phyloP scores from a whole-genome alignment of 1,139 yeast species.

The Sugiyamaella xylanicola region DNA sequence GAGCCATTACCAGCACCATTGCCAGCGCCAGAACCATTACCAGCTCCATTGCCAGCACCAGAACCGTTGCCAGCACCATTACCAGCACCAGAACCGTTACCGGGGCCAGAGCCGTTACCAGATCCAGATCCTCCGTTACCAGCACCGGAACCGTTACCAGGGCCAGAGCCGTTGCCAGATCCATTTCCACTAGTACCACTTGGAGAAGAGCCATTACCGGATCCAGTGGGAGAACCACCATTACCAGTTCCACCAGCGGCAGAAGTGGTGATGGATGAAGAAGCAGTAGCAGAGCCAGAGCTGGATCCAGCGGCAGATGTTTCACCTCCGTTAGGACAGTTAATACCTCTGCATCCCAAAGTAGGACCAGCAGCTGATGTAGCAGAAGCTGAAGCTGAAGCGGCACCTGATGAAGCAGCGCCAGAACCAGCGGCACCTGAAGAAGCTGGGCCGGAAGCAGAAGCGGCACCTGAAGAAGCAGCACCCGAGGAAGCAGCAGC shows the following conservation, averaged over 20 bases:
- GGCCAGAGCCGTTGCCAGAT: neutral
- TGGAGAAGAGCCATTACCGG: neutral
- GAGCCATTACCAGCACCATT: constrained; percentile 7
- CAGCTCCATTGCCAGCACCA: neutral
- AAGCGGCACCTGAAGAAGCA: neutral
- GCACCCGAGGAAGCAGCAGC: constrained; percentile 1
- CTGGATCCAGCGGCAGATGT: neutral
- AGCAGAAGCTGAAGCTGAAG: neutral
- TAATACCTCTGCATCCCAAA: neutral
- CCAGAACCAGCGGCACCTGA: neutral
- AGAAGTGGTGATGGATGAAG: constrained; percentile 26
- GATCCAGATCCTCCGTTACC: constrained; percentile 2
- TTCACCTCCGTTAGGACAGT: neutral
- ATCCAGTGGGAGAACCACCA: neutral
- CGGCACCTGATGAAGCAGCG: constrained; percentile 7
- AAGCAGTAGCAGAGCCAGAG: neutral
- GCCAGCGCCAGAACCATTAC: neutral
- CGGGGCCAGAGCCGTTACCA: no score
- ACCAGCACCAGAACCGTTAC: neutral
- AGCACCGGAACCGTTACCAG: constrained; percentile 4
- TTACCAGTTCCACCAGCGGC: constrained; percentile 3
- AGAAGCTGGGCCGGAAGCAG: constrained; percentile 3
- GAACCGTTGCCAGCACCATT: neutral
- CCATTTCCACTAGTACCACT: neutral
- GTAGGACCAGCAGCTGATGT: neutral